A percentile compares a stretch with the other conserved stretches of the same genome.
Conservation (phyloP, 495 filamentous ascomycete genomes). For the Tuber borchii region DNA sequence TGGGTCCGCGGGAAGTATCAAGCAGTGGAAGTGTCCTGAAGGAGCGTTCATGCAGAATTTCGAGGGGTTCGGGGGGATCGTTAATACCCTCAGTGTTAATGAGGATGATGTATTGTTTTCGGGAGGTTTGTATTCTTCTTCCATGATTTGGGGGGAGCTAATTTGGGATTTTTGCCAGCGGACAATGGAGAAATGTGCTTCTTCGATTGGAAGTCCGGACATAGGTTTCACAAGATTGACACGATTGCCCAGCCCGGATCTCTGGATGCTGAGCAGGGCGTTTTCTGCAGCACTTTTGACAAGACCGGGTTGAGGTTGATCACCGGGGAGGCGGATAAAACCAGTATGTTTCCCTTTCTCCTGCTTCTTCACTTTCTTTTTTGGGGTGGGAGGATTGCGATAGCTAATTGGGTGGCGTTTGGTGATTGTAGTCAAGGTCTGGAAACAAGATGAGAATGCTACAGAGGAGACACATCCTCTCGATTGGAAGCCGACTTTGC, state of each 20-base stretch:
- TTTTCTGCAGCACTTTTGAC: slow-evolving; percentile 91
- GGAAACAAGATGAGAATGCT: slow-evolving; percentile 83
- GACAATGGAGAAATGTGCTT: slow-evolving; percentile 96
- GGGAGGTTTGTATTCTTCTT: slow-evolving; percentile 50
- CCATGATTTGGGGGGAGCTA: not conserved
- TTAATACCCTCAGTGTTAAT: slow-evolving; percentile 90
- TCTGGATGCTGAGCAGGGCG: slow-evolving; percentile 85
- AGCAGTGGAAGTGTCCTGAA: slow-evolving; percentile 99
- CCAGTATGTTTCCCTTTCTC: slow-evolving; percentile 49
- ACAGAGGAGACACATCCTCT: slow-evolving; percentile 87
- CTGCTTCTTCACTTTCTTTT: not conserved
- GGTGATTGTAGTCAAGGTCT: slow-evolving; percentile 67
- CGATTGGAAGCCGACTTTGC: slow-evolving; percentile 81
- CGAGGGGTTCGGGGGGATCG: slow-evolving; percentile 90
- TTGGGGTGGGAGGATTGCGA: not conserved
- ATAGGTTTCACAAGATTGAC: slow-evolving; percentile 79
- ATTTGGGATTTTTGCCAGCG: slow-evolving; percentile 39
- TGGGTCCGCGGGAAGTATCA: slow-evolving; percentile 86
- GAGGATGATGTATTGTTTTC: slow-evolving; percentile 93
- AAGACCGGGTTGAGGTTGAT: slow-evolving; percentile 81
- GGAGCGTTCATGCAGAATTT: slow-evolving; percentile 99
- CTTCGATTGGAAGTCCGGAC: slow-evolving; percentile 98
- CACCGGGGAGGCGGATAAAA: slow-evolving; percentile 94
- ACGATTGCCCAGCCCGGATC: slow-evolving; percentile 90
- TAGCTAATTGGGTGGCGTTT: not conserved